These are phyloP conservation scores for Clarireedia sp. DNA, from an alignment of 2,329 filamentous ascomycete species.

Conservation along the genomic window DNA sequence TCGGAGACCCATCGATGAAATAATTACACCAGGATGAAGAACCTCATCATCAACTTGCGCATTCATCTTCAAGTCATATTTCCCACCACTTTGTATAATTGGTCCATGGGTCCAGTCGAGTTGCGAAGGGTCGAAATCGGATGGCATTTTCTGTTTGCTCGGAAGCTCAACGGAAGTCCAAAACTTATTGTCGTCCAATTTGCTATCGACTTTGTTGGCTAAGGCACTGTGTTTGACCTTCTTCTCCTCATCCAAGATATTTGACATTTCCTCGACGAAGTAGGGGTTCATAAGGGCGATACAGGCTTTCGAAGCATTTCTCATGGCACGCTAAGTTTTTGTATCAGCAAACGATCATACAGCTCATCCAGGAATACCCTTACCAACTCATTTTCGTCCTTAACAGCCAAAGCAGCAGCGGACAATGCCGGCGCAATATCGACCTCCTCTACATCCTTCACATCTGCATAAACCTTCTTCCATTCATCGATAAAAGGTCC, in stretches of 20 bases:
- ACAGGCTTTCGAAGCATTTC: conserved; percentile 88
- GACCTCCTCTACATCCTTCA: conserved; percentile 80
- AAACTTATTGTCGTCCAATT: conserved; percentile 89
- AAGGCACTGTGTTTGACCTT: conserved; percentile 87
- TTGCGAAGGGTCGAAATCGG: conserved; percentile 78
- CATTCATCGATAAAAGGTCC: conserved; percentile 95
- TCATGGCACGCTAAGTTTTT: conserved; percentile 63
- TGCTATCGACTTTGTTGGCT: conserved; percentile 79
- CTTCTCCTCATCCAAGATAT: conserved; percentile 90
- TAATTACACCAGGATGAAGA: conserved; percentile 86
- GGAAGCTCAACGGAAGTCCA: conserved; percentile 73
- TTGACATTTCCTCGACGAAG: conserved; percentile 97
- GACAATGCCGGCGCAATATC: conserved; percentile 81
- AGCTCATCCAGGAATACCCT: background rate
- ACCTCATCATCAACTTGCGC: conserved; percentile 72
- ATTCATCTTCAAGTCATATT: conserved; percentile 81
- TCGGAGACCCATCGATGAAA: conserved; percentile 82
- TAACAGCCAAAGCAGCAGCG: conserved; percentile 75
- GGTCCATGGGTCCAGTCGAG: conserved; percentile 93
- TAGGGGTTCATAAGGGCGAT: conserved; percentile 93
- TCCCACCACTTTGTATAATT: conserved; percentile 88
- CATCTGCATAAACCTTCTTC: conserved; percentile 73
- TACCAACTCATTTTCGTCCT: conserved; percentile 86
- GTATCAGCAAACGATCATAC: conserved; percentile 10
- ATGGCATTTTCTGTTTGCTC: conserved; percentile 66